These are phyloP conservation scores for Azolla pinnata DNA, from an alignment of 75 land plant genomes.

Conservation along the genomic window DNA sequence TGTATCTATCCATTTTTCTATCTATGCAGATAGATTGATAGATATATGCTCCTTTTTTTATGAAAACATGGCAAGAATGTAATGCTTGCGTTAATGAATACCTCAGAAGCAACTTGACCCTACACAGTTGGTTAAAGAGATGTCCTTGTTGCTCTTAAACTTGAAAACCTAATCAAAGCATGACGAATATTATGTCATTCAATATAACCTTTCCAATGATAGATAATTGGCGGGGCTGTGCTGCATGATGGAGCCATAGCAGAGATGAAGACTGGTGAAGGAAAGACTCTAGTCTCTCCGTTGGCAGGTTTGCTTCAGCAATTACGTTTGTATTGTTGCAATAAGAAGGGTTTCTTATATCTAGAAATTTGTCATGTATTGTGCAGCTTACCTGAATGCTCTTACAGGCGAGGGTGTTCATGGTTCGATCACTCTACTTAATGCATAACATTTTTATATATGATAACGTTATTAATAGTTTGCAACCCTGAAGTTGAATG, in stretches of 20 bases:
- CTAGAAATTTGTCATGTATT: not conserved
- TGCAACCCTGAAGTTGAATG: too few relatives aligned
- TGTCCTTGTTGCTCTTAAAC: too few relatives aligned
- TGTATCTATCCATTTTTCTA: too few relatives aligned
- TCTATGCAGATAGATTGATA: too few relatives aligned
- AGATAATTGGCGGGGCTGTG: constrained; percentile 99
- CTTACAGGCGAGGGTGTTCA: constrained; percentile 92
- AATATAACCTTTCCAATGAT: too few relatives aligned
- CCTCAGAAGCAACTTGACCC: too few relatives aligned
- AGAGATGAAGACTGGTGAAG: constrained; percentile 99
- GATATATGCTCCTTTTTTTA: too few relatives aligned
- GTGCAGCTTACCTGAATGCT: constrained; percentile 84
- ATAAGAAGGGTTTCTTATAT: not conserved
- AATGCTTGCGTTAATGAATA: too few relatives aligned
- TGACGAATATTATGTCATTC: too few relatives aligned
- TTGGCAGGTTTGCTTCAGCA: constrained; percentile 41
- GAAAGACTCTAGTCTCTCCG: constrained; percentile 95
- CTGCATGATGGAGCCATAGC: constrained; percentile 98
- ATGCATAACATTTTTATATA: not conserved
- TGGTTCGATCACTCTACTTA: constrained; percentile 34
- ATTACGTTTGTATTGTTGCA: not conserved
- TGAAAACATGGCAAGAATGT: too few relatives aligned
- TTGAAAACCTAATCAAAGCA: too few relatives aligned
- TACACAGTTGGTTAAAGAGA: too few relatives aligned
- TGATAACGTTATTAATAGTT: not conserved